phyloP scores from a whole-genome alignment of 208 protist species.

The Wallacemonas sp. region DNA sequence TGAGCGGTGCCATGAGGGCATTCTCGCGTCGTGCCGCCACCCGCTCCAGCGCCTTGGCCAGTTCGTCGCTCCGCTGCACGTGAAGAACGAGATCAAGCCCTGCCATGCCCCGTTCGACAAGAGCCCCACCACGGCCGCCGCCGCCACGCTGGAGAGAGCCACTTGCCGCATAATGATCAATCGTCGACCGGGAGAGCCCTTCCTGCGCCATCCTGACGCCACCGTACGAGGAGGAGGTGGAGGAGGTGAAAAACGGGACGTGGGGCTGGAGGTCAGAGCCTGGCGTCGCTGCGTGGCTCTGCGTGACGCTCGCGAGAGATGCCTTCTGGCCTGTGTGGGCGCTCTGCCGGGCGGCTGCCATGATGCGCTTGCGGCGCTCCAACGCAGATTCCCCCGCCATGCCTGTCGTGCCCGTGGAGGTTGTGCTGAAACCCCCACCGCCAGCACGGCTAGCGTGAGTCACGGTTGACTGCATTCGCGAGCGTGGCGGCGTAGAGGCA shows the following conservation, averaged over 20 bases:
- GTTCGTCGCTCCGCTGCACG: conserved; percentile 24
- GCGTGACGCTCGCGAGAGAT: background rate
- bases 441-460: no score
- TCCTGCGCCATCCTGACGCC: background rate
- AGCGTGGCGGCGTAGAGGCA: background rate
- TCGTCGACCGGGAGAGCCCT: background rate
- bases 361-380: conserved; percentile 15
- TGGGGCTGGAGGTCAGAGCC: background rate
- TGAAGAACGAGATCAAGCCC: conserved; percentile 26
- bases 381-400: background rate
- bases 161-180: conserved; percentile 5
- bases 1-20: conserved; percentile 24
- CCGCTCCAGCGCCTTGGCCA: conserved; percentile 15
- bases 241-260: background rate
- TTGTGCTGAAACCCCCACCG: no score
- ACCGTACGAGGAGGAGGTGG: background rate
- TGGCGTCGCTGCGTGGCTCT: background rate
- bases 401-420: background rate
- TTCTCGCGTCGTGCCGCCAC: conserved; percentile 5
- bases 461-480: no score
- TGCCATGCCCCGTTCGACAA: background rate
- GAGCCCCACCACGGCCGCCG: background rate
- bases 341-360: conserved; percentile 10
- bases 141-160: background rate
- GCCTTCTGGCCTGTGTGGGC: conserved; percentile 13